Percentiles rank a stretch among this genome's conserved stretches.
phyloP scores from a whole-genome alignment of 345 rosid genomes.

The Erysimum cheiranthoides region DNA sequence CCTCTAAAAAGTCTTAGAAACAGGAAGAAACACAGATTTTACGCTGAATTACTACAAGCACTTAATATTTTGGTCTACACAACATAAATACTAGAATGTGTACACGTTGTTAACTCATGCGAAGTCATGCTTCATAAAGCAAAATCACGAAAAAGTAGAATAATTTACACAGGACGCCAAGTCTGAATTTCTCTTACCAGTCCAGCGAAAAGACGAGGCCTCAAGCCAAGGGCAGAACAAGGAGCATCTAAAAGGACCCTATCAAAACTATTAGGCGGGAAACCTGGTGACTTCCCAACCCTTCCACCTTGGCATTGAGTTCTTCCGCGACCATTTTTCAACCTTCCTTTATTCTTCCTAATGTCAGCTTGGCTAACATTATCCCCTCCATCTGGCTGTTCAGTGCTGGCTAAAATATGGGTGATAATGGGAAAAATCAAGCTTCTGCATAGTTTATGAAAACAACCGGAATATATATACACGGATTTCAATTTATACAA shows the following conservation, averaged over 20 bases:
- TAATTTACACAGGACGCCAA: constrained; percentile 3
- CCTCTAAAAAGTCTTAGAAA: constrained; percentile 2
- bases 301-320: constrained; percentile 77
- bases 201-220: constrained; percentile 89
- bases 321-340: constrained; percentile 95
- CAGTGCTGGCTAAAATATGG: constrained; percentile 61
- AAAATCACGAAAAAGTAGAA: constrained; percentile 3
- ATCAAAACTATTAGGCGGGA: constrained; percentile 83
- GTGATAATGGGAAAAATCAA: constrained; percentile 44
- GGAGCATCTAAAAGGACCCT: constrained; percentile 97
- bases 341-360: constrained; percentile 71
- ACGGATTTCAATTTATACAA: constrained; percentile 7
- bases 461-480: background rate
- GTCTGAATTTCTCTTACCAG: constrained; percentile 59
- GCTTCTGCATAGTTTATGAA: constrained; percentile 5
- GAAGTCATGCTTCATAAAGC: background rate
- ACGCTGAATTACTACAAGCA: constrained; percentile 9
- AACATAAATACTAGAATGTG: background rate
- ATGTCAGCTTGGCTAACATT: constrained; percentile 68
- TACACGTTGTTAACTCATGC: background rate
- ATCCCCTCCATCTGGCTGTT: constrained; percentile 56
- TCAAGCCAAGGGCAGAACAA: constrained; percentile 98
- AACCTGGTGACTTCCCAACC: constrained; percentile 82
- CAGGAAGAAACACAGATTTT: constrained; percentile 20
- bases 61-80: background rate